Percentiles rank a stretch among this genome's conserved stretches.
Evolutionary conservation across 2,329 filamentous ascomycete genomes (phyloP).

Genomic region (Neospermospora avenae): DNA sequence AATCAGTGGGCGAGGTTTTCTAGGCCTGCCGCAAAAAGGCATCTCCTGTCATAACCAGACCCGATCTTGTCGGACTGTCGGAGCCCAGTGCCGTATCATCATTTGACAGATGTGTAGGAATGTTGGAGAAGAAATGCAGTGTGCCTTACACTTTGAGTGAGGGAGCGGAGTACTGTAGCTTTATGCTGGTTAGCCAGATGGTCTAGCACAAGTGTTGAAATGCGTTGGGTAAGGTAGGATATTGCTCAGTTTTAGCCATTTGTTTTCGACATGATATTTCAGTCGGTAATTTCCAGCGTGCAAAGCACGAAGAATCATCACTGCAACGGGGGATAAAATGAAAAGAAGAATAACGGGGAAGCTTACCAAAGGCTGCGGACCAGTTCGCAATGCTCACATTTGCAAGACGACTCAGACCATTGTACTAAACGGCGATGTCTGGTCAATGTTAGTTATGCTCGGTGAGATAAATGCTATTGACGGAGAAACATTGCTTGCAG

Average conservation of each 20-base stretch:
- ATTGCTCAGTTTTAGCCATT: constrained; percentile 80
- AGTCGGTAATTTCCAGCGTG: constrained; percentile 95
- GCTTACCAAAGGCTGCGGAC: constrained; percentile 6
- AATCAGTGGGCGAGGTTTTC: constrained; percentile 99
- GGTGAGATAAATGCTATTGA: background rate
- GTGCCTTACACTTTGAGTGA: constrained; percentile 20
- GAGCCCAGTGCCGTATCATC: constrained; percentile 99
- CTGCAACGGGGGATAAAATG: constrained; percentile 25
- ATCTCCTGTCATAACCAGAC: constrained; percentile 69
- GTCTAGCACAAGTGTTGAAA: constrained; percentile 4
- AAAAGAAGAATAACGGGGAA: background rate
- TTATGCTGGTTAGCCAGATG: constrained; percentile 17
- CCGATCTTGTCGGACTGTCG: constrained; percentile 51
- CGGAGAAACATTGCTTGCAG: constrained; percentile 21
- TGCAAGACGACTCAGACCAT: background rate
- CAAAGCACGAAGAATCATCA: constrained; percentile 38
- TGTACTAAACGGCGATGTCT: background rate
- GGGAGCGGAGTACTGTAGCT: background rate
- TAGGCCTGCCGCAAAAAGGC: constrained; percentile 96
- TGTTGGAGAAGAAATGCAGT: constrained; percentile 2
- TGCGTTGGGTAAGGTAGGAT: background rate
- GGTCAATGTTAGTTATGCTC: background rate
- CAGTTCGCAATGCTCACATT: background rate
- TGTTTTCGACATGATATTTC: constrained; percentile 76
- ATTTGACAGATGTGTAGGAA: constrained; percentile 41